Conservation (phyloP, 495 filamentous ascomycete genomes). For the Hyaloscypha finlandica region DNA sequence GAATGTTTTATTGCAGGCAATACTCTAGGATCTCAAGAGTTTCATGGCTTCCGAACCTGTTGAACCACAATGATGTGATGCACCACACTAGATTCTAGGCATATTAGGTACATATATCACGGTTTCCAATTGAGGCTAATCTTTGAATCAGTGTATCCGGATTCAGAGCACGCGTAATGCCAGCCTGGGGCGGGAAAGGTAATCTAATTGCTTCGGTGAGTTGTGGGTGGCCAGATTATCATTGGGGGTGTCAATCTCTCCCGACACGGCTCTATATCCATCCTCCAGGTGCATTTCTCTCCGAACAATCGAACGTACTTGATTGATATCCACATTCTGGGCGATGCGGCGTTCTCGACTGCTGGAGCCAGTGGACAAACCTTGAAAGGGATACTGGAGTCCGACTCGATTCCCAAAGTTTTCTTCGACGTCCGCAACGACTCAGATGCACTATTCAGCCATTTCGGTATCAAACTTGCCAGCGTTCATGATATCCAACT, state of each 20-base stretch:
- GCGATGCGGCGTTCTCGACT: slow-evolving; percentile 46
- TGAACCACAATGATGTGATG: no score
- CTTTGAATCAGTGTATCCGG: no score
- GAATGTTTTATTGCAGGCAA: no score
- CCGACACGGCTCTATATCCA: slow-evolving; percentile 51
- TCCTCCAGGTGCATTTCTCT: slow-evolving; percentile 45
- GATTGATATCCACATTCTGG: slow-evolving; percentile 52
- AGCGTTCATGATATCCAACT: slow-evolving; percentile 51
- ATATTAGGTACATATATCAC: no score
- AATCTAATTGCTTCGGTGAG: no score
- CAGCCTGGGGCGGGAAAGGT: no score
- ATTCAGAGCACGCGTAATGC: no score
- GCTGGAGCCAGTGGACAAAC: slow-evolving; percentile 34
- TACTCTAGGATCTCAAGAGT: no score
- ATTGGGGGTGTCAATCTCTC: slow-evolving; percentile 55
- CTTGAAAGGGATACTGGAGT: slow-evolving; percentile 54
- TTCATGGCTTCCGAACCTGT: no score
- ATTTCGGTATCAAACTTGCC: slow-evolving; percentile 37
- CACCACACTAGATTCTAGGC: no score
- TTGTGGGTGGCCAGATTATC: no score
- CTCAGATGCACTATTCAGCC: slow-evolving; percentile 51
- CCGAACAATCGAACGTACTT: slow-evolving; percentile 42
- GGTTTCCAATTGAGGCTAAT: no score
- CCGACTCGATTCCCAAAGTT: slow-evolving; percentile 44
- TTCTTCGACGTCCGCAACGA: slow-evolving; percentile 60